phyloP scores from a whole-genome alignment of 2,329 filamentous ascomycete species.

The Gaeumannomyces tritici region DNA sequence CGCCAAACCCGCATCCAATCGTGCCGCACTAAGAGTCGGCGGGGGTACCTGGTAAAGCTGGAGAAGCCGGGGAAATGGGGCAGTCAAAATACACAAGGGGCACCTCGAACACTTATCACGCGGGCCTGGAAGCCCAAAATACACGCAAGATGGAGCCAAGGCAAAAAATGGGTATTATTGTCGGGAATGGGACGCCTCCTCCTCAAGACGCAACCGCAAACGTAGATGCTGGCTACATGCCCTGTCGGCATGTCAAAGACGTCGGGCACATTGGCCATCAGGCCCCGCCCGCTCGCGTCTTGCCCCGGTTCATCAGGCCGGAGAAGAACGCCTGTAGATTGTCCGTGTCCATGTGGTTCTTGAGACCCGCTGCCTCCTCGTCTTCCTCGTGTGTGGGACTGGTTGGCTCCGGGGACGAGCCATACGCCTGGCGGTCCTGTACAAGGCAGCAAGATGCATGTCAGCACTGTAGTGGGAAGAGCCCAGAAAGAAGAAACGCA shows the following conservation, averaged over 20 bases:
- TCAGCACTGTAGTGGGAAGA: background rate
- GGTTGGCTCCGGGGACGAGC: slow-evolving; percentile 32
- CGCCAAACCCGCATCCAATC: background rate
- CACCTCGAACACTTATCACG: background rate
- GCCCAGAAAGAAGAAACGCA: slow-evolving; percentile 26
- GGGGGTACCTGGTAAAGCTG: background rate
- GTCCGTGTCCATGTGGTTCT: slow-evolving; percentile 36
- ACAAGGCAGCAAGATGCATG: background rate
- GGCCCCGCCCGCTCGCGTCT: background rate
- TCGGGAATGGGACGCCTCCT: background rate
- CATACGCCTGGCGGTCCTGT: slow-evolving; percentile 48
- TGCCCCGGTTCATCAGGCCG: slow-evolving; percentile 47
- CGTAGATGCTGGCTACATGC: background rate
- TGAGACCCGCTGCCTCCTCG: slow-evolving; percentile 18
- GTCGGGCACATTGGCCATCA: background rate
- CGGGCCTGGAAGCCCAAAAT: background rate
- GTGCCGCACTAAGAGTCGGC: background rate
- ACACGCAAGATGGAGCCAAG: background rate
- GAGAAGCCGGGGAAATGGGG: background rate
- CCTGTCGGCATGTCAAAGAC: background rate
- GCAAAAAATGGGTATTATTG: background rate
- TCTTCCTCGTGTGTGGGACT: slow-evolving; percentile 22
- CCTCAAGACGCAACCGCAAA: background rate
- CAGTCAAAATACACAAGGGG: background rate
- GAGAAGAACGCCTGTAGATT: slow-evolving; percentile 51